These are phyloP conservation scores for Cyberlindnera nakhonratchasimensis DNA, from an alignment of 805 yeast genomes.

Conservation along the genomic window DNA sequence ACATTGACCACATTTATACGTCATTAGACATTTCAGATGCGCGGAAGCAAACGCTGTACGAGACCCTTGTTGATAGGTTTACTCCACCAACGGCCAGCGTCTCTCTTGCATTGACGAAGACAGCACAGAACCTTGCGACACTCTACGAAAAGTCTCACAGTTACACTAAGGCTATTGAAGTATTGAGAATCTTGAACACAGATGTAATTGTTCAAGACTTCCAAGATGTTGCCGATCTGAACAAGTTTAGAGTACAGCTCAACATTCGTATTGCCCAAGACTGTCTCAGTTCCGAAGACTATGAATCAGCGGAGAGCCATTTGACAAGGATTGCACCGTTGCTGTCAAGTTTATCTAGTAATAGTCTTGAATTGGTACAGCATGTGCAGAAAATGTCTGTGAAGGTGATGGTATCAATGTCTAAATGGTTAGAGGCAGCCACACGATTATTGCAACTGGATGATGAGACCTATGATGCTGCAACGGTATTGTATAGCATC, in stretches of 20 bases:
- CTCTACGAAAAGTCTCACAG: slow-evolving; percentile 13
- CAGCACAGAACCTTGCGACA: slow-evolving; percentile 11
- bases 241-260: slow-evolving; percentile 16
- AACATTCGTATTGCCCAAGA: slow-evolving; percentile 21
- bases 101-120: slow-evolving; percentile 13
- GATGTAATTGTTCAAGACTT: slow-evolving; percentile 21
- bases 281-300: slow-evolving; percentile 13
- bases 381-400: slow-evolving; percentile 11
- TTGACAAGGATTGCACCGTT: slow-evolving; percentile 20
- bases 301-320: slow-evolving; percentile 23
- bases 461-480: slow-evolving; percentile 12
- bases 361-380: not conserved
- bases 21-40: not conserved
- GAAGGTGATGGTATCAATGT: slow-evolving; percentile 19
- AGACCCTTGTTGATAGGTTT: slow-evolving; percentile 11
- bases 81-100: slow-evolving; percentile 23
- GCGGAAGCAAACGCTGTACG: slow-evolving; percentile 9
- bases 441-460: slow-evolving; percentile 15
- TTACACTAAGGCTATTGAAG: slow-evolving; percentile 8
- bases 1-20: slow-evolving; percentile 10
- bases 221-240: slow-evolving; percentile 8
- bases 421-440: slow-evolving; percentile 24
- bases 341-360: slow-evolving; percentile 6
- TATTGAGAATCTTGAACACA: slow-evolving; percentile 14
- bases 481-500: slow-evolving; percentile 15